Conservation (phyloP, 768 basidiomycete genomes). For the Royoungia palumana region DNA sequence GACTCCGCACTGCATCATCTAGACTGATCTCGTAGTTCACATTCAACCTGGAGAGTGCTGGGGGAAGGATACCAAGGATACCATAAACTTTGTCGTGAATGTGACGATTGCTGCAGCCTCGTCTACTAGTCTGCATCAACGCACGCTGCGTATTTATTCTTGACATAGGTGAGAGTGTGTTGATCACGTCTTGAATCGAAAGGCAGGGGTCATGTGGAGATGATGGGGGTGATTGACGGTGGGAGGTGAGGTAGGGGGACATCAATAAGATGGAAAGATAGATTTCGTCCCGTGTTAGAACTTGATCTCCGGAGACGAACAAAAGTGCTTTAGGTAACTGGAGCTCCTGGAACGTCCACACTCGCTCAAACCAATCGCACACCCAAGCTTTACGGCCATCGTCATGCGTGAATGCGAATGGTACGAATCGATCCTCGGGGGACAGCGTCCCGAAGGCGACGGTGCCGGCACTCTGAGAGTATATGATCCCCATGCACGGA, state of each 20-base stretch:
- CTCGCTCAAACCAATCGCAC: conserved; percentile 13
- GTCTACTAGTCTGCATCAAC: conserved; percentile 9
- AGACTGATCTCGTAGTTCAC: conserved; percentile 2
- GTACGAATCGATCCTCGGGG: not conserved
- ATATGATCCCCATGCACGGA: conserved; percentile 7
- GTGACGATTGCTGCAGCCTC: not conserved
- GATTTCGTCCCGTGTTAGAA: conserved; percentile 3
- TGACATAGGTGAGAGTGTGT: conserved; percentile 8
- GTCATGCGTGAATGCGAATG: conserved; percentile 1
- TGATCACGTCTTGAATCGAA: conserved; percentile 7
- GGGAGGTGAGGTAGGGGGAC: conserved; percentile 9
- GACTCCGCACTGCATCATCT: not conserved
- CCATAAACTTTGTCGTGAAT: conserved; percentile 8
- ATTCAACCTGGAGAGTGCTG: not conserved
- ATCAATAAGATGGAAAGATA: conserved; percentile 9
- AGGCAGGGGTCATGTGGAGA: not conserved
- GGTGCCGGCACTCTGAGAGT: conserved; percentile 5
- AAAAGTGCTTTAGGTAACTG: conserved; percentile 4
- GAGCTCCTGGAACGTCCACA: conserved; percentile 15
- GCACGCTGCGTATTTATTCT: conserved; percentile 4
- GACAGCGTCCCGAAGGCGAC: conserved; percentile 8
- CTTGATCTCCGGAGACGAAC: conserved; percentile 9
- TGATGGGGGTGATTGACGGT: not conserved
- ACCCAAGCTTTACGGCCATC: conserved; percentile 9
- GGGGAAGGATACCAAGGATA: conserved; percentile 6